A percentile compares a stretch with the other conserved stretches of the same genome.
Conservation (phyloP, 768 basidiomycete species). For the Boletellus emodensis region DNA sequence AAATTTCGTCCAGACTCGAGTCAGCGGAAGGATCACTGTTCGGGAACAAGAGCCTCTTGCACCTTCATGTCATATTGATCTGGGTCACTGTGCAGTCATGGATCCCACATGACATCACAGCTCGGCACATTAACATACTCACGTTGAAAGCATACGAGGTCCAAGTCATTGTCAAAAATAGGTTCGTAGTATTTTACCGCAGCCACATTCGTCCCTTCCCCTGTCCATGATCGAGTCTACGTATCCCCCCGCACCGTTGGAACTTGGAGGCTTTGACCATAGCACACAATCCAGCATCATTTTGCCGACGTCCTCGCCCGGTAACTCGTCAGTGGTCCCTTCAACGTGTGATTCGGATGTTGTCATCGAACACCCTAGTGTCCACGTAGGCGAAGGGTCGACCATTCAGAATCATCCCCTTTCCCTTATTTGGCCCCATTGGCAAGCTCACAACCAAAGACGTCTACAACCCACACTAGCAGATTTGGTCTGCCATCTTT, state of each 20-base stretch:
- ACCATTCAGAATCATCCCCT: constrained; percentile 24
- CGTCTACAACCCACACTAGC: constrained; percentile 23
- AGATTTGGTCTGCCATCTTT: constrained; percentile 26
- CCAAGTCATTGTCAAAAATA: not conserved
- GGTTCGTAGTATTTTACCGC: constrained; percentile 12
- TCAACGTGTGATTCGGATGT: constrained; percentile 26
- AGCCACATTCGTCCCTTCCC: constrained; percentile 13
- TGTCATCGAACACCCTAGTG: constrained; percentile 24
- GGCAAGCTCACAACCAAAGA: constrained; percentile 24
- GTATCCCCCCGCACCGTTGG: constrained; percentile 10
- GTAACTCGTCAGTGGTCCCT: constrained; percentile 24
- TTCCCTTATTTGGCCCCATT: constrained; percentile 13
- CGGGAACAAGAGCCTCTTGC: too few relatives aligned
- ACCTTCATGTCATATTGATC: too few relatives aligned
- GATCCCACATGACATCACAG: too few relatives aligned
- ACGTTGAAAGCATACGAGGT: too few relatives aligned
- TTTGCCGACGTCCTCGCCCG: constrained; percentile 27
- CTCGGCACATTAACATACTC: too few relatives aligned
- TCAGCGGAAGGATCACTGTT: too few relatives aligned
- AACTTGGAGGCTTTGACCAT: constrained; percentile 11
- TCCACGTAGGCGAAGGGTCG: constrained; percentile 27
- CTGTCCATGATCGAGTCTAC: constrained; percentile 9
- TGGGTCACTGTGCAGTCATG: too few relatives aligned
- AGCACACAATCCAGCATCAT: constrained; percentile 29
- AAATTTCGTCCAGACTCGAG: not conserved